Evolutionary conservation across 306 rosid species (phyloP).

Genomic region (Cotoneaster glaucophyllus): DNA sequence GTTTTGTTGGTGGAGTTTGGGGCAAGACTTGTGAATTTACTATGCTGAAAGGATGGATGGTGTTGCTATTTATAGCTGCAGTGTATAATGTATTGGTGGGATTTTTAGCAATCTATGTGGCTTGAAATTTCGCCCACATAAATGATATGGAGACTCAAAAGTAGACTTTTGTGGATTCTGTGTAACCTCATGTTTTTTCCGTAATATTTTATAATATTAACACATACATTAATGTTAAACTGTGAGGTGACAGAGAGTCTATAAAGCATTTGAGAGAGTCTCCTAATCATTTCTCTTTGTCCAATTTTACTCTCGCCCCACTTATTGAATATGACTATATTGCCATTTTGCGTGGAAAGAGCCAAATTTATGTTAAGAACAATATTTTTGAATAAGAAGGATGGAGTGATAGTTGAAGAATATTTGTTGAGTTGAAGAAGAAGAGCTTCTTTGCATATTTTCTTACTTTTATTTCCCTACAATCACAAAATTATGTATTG

Average conservation of each 20-base stretch:
- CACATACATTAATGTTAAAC: too few species aligned
- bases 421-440: neutral
- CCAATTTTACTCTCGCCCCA: neutral
- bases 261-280: too few species aligned
- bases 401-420: too few species aligned
- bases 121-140: neutral
- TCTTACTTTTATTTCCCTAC: neutral
- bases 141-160: too few species aligned
- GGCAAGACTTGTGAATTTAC: neutral
- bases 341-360: neutral
- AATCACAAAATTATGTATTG: neutral
- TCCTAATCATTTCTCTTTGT: too few species aligned
- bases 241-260: fast-evolving
- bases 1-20: neutral
- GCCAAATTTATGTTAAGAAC: neutral
- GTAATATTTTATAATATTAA: too few species aligned
- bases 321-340: neutral
- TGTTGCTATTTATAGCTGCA: constrained; percentile 55
- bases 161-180: fast-evolving
- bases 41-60: neutral
- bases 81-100: constrained; percentile 9
- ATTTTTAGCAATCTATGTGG: neutral
- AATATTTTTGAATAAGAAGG: too few species aligned
- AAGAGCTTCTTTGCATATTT: neutral
- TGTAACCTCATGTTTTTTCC: too few species aligned